Evolutionary conservation across 208 protist species (phyloP).

Genomic region (Crithidia expoeki): DNA sequence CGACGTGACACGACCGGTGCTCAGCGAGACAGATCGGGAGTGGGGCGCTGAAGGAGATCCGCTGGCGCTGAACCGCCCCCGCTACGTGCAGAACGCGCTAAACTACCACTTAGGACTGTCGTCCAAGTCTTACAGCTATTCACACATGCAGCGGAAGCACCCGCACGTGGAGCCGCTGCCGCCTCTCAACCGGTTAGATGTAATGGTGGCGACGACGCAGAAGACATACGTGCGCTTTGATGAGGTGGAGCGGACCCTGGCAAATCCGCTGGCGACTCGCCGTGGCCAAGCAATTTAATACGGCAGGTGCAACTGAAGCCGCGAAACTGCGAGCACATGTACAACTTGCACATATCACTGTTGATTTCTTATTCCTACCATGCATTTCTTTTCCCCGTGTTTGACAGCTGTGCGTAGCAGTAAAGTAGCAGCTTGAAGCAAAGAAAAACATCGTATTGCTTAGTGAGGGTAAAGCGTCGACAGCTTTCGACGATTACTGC

Average conservation of each 20-base stretch:
- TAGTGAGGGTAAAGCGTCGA: too few species aligned
- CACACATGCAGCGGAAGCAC: conserved; percentile 77
- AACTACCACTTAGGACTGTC: conserved; percentile 56
- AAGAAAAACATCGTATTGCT: too few species aligned
- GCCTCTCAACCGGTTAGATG: conserved; percentile 58
- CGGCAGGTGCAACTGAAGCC: not conserved
- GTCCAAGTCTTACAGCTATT: conserved; percentile 74
- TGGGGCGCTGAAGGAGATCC: conserved; percentile 81
- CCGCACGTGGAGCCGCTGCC: conserved; percentile 70
- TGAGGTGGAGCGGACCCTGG: conserved; percentile 33
- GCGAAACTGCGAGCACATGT: too few species aligned
- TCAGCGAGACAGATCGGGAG: conserved; percentile 70
- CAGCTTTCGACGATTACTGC: too few species aligned
- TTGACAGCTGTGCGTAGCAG: too few species aligned
- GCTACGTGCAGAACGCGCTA: conserved; percentile 72
- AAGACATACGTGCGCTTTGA: conserved; percentile 39
- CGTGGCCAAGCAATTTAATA: conserved; percentile 41
- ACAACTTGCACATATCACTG: not conserved
- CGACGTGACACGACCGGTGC: conserved; percentile 43
- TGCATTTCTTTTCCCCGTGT: too few species aligned
- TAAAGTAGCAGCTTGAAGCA: too few species aligned
- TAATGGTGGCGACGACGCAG: conserved; percentile 69
- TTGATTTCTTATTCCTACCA: too few species aligned
- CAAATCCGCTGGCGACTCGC: conserved; percentile 64
- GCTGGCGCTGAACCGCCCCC: conserved; percentile 49